Conservation (phyloP, 352 stramenopile genomes). For the Pythium sp. region DNA sequence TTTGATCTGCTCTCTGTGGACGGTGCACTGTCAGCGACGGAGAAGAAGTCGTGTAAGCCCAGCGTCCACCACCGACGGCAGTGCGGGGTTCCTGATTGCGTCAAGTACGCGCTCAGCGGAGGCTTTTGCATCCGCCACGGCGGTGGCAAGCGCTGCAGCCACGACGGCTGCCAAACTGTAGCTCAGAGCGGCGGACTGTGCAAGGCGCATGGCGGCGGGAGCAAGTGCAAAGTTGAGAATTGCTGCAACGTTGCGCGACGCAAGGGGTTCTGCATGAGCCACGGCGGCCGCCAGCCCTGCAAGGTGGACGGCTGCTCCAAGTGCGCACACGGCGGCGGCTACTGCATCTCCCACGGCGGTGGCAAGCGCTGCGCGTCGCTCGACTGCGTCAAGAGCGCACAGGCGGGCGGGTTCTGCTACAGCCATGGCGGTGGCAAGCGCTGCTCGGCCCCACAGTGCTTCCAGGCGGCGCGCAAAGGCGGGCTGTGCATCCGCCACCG, state of each 20-base stretch:
- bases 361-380: conserved; percentile 62
- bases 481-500: conserved; percentile 81
- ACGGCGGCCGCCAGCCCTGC: conserved; percentile 71
- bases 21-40: background rate
- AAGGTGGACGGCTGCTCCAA: conserved; percentile 67
- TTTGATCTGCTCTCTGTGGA: conserved; percentile 52
- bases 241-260: conserved; percentile 64
- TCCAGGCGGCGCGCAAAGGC: conserved; percentile 71
- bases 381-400: conserved; percentile 62
- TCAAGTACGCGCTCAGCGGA: conserved; percentile 64
- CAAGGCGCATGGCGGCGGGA: conserved; percentile 82
- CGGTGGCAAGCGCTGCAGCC: conserved; percentile 70
- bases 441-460: conserved; percentile 65
- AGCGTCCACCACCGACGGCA: conserved; percentile 47
- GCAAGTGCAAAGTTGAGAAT: conserved; percentile 63
- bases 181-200: conserved; percentile 78
- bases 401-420: conserved; percentile 77
- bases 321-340: conserved; percentile 66
- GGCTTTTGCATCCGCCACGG: conserved; percentile 77
- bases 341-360: conserved; percentile 65
- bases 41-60: conserved; percentile 9
- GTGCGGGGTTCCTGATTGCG: conserved; percentile 51
- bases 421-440: conserved; percentile 78
- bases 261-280: conserved; percentile 72
- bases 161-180: conserved; percentile 55